phyloP scores from a whole-genome alignment of 495 filamentous ascomycete genomes.

The Talaromyces liani region DNA sequence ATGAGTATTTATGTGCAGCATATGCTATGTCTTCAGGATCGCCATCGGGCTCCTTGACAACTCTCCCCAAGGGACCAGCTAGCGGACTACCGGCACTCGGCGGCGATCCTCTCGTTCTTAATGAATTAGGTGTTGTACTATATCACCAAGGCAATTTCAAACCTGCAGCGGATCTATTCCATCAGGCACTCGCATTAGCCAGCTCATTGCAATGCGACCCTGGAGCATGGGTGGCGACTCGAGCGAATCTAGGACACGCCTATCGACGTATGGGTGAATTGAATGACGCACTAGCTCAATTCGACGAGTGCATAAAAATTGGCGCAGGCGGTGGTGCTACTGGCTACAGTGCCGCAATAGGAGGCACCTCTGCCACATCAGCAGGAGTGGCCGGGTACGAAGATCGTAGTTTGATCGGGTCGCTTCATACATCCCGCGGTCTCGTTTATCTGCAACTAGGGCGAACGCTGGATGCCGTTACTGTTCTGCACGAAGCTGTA shows the following conservation, averaged over 20 bases:
- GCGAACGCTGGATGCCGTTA: slow-evolving; percentile 58
- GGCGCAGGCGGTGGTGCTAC: slow-evolving; percentile 62
- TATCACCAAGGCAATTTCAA: slow-evolving; percentile 83
- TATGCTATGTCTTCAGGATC: slow-evolving; percentile 62
- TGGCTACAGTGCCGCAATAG: slow-evolving; percentile 34
- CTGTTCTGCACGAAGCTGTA: slow-evolving; percentile 64
- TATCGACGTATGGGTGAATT: slow-evolving; percentile 64
- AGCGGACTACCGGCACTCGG: slow-evolving; percentile 41
- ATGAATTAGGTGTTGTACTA: slow-evolving; percentile 89
- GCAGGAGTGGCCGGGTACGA: slow-evolving; percentile 40
- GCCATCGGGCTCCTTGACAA: slow-evolving; percentile 24
- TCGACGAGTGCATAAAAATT: slow-evolving; percentile 72
- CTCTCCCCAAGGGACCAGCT: slow-evolving; percentile 32
- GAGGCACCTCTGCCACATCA: slow-evolving; percentile 28
- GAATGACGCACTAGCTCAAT: slow-evolving; percentile 66
- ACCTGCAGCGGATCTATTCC: slow-evolving; percentile 66
- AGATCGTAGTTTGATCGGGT: slow-evolving; percentile 37
- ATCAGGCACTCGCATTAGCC: slow-evolving; percentile 65
- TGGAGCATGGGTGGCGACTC: slow-evolving; percentile 77
- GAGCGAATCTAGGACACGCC: slow-evolving; percentile 84
- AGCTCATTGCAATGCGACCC: slow-evolving; percentile 74
- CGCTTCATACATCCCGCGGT: slow-evolving; percentile 44
- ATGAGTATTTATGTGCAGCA: slow-evolving; percentile 88
- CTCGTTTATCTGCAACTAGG: slow-evolving; percentile 64
- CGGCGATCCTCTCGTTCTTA: slow-evolving; percentile 79